Percentiles rank a stretch among this genome's conserved stretches.
phyloP scores from a whole-genome alignment of 495 filamentous ascomycete species.

The Zalerion maritima region DNA sequence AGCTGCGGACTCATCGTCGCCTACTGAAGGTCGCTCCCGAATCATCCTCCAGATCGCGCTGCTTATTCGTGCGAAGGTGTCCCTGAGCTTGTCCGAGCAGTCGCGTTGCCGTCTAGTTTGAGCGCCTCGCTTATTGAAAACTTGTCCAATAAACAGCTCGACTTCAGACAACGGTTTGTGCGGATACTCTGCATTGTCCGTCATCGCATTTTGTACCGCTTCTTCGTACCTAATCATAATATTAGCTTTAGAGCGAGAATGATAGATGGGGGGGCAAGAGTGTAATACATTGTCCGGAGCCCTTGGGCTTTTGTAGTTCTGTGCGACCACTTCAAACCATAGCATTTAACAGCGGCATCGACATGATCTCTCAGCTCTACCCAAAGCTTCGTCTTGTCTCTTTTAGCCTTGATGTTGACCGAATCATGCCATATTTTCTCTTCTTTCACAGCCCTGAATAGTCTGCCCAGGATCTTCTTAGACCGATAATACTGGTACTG shows the following conservation, averaged over 20 bases:
- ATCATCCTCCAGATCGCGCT: conserved; percentile 32
- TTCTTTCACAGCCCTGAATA: conserved; percentile 68
- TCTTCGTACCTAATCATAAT: conserved; percentile 47
- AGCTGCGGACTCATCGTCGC: conserved; percentile 21
- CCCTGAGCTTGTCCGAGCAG: conserved; percentile 41
- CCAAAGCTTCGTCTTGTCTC: conserved; percentile 21
- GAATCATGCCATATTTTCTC: conserved; percentile 45
- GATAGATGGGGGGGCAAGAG: background rate
- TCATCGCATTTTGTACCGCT: conserved; percentile 39
- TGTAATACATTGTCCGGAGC: too few relatives aligned
- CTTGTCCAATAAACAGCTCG: conserved; percentile 62
- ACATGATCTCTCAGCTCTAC: conserved; percentile 32
- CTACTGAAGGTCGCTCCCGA: conserved; percentile 20
- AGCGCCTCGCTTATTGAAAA: conserved; percentile 47
- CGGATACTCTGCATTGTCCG: conserved; percentile 41
- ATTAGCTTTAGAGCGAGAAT: conserved; percentile 1
- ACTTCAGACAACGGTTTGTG: conserved; percentile 46
- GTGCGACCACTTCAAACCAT: too few relatives aligned
- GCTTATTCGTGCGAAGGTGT: conserved; percentile 41
- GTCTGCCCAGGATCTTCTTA: conserved; percentile 51
- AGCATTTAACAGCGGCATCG: too few relatives aligned
- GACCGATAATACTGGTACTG: conserved; percentile 47
- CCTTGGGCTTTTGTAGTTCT: too few relatives aligned
- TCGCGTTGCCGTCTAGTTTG: conserved; percentile 51
- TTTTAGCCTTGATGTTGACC: conserved; percentile 21